Percentiles rank a stretch among this genome's conserved stretches.
phyloP scores from a whole-genome alignment of 345 rosid genomes.

The Moricandia moricandioides region DNA sequence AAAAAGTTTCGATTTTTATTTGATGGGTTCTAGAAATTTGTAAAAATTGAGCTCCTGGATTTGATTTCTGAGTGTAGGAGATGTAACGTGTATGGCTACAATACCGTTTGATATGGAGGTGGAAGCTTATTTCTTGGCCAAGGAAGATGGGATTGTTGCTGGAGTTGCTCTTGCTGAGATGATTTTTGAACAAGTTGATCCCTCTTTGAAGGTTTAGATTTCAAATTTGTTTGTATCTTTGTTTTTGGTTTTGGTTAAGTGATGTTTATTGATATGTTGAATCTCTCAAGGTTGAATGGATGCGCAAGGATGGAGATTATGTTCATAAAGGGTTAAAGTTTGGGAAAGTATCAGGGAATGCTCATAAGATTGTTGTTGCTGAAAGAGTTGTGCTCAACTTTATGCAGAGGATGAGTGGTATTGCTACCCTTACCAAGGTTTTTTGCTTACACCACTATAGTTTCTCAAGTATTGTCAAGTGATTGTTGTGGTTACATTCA shows the following conservation, averaged over 20 bases:
- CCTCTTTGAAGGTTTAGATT: conserved; percentile 62
- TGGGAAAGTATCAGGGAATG: conserved; percentile 87
- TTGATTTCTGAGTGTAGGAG: conserved; percentile 49
- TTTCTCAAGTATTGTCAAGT: not conserved
- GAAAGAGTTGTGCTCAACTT: conserved; percentile 92
- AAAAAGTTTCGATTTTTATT: conserved; percentile 3
- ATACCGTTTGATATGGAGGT: conserved; percentile 80
- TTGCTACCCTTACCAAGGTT: conserved; percentile 94
- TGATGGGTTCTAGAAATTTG: not conserved
- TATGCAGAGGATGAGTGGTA: conserved; percentile 99
- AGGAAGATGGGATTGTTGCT: conserved; percentile 89
- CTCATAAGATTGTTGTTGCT: conserved; percentile 80
- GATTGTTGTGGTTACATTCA: conserved; percentile 2
- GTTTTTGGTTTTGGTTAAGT: not conserved
- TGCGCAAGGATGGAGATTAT: conserved; percentile 74
- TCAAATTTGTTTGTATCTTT: not conserved
- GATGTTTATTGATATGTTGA: not conserved
- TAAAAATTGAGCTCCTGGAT: not conserved
- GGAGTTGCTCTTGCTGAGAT: conserved; percentile 79
- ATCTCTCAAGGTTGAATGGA: conserved; percentile 75
- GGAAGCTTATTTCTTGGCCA: conserved; percentile 88
- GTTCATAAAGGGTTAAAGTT: conserved; percentile 82
- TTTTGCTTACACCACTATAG: not conserved
- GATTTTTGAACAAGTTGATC: conserved; percentile 86
- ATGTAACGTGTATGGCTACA: conserved; percentile 92